phyloP scores from a whole-genome alignment of 306 rosid genomes.

The apple (Malus domestica) region DNA sequence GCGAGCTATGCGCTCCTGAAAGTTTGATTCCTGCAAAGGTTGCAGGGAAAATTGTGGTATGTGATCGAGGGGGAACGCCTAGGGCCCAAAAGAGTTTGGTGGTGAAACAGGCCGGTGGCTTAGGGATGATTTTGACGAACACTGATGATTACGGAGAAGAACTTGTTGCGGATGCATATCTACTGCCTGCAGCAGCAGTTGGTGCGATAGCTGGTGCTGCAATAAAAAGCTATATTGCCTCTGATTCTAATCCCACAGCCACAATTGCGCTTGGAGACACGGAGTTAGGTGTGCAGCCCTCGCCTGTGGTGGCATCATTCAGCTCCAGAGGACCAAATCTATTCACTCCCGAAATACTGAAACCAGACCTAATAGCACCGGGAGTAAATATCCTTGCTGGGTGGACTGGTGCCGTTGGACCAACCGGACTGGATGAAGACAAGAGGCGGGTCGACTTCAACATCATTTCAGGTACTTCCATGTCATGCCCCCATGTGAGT shows the following conservation, averaged over 20 bases:
- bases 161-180: conserved; percentile 52
- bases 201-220: conserved; percentile 49
- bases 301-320: conserved; percentile 83
- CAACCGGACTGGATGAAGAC: conserved; percentile 44
- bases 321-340: conserved; percentile 90
- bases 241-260: conserved; percentile 47
- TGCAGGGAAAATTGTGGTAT: conserved; percentile 73
- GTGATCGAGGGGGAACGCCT: conserved; percentile 63
- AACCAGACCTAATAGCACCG: conserved; percentile 94
- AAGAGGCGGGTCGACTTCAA: conserved; percentile 60
- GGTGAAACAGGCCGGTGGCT: conserved; percentile 73
- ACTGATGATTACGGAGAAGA: conserved; percentile 59
- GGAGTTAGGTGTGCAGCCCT: conserved; percentile 58
- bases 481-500: conserved; percentile 95
- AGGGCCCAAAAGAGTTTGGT: conserved; percentile 57
- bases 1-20: conserved; percentile 32
- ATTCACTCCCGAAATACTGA: conserved; percentile 62
- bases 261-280: conserved; percentile 45
- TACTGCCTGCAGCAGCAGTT: conserved; percentile 57
- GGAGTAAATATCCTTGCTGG: conserved; percentile 94
- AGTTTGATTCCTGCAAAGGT: conserved; percentile 51
- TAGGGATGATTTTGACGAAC: conserved; percentile 78
- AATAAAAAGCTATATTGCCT: conserved; percentile 45
- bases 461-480: conserved; percentile 84
- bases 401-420: conserved; percentile 68